A percentile compares a stretch with the other conserved stretches of the same genome.
phyloP scores from a whole-genome alignment of 495 filamentous ascomycete species.

The Hypoxylon cercidicola region DNA sequence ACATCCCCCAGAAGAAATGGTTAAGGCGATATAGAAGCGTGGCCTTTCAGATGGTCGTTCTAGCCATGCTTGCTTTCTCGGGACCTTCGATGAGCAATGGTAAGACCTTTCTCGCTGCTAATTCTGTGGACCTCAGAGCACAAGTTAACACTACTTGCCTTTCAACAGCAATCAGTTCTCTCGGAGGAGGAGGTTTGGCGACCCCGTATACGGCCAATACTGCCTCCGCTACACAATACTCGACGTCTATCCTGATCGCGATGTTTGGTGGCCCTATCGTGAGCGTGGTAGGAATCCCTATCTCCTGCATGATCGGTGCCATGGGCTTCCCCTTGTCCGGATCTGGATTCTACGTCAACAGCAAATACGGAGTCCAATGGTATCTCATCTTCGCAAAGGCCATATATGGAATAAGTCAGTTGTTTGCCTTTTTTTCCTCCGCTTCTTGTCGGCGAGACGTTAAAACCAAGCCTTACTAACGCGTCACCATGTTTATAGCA shows the following conservation, averaged over 20 bases:
- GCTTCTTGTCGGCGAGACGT: background rate
- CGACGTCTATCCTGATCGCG: background rate
- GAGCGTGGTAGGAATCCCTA: background rate
- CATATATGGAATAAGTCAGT: background rate
- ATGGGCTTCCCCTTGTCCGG: background rate
- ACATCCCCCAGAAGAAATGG: background rate
- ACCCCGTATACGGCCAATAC: background rate
- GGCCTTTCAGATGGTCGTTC: conserved; percentile 1
- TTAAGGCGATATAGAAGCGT: conserved; percentile 1
- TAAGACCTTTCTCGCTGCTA: background rate
- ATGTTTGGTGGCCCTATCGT: background rate
- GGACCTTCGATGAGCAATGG: background rate
- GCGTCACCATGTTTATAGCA: background rate
- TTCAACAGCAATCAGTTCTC: conserved; percentile 1
- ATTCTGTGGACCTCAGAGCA: background rate
- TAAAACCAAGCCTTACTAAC: background rate
- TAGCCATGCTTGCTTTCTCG: background rate
- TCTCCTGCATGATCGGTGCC: background rate
- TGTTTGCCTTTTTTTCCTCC: background rate
- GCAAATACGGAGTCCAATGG: conserved; percentile 2
- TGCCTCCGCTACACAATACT: background rate
- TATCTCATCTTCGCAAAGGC: conserved; percentile 1
- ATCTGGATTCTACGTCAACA: background rate
- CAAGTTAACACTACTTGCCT: background rate
- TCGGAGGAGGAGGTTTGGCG: background rate